Base-by-base conservation (phyloP, 164 flowering plant species). In the Nymphaea colorata region DNA sequence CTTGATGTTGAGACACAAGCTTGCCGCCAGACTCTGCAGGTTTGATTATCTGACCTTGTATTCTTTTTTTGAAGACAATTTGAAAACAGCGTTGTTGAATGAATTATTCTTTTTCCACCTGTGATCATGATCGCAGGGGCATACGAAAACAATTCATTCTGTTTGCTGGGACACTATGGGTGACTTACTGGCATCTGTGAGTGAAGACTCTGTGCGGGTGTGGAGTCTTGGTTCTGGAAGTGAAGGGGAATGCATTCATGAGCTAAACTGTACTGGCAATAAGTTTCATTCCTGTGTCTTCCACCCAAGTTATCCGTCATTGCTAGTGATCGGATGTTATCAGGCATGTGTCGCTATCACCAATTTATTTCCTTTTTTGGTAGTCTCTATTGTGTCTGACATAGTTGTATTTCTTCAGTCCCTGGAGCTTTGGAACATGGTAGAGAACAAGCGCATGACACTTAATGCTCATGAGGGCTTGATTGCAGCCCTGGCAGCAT, bases 91-190 rank as follows among this genome's bases (percentile, higher is more conserved):
- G 11, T 17, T 51, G 41, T 51, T 15, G 14, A 15, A 51, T 51
- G 57, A 51, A 51, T 51, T 8, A 51, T 51, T 51, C 57, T 51
- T 10, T 51, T 51, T 51, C 57, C 14, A 51, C 14, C 8, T 51
- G 36, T 25, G 36, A 17, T 6, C 62, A 12, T 63, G 41, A 69
- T 68, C 67, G 67, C 60, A 90, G 94, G 97, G 94, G 60, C 94
- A 90, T 68, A 75, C 79, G 8, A 78, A 69, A 53, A 71, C 71
- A 3, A 79, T 90, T 12, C 79, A 79, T 16, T 83, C 85, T 53
- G 75, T 90, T 3, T 88, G 94, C 71, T 90, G 97, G 97, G 81
- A 84, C 78, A 73, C 85, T 43, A 69, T 83, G 15, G 97, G 97
- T n/a, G 89, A 87, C 7, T 77, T 62, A 71, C 62, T 90, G 65